Conservation (phyloP, 177 flowering plant species). For the Telopea speciosissima region DNA sequence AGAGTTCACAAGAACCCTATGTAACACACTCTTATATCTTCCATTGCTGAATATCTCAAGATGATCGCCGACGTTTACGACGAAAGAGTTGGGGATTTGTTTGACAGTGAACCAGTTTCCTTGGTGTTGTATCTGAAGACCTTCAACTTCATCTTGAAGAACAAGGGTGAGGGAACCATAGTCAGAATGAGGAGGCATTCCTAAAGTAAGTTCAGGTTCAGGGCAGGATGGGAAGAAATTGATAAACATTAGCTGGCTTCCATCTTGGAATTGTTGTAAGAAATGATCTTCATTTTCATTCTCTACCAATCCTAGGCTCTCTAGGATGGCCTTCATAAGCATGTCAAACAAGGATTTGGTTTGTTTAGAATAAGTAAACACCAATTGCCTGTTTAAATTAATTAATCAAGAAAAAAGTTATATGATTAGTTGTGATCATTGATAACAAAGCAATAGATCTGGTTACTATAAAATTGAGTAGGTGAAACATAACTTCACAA, state of each 20-base stretch:
- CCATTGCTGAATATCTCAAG: conserved; percentile 76
- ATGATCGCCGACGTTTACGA: conserved; percentile 83
- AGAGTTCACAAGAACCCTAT: conserved; percentile 44
- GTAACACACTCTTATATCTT: conserved; percentile 55
- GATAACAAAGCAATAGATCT: not conserved
- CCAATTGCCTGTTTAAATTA: conserved; percentile 40
- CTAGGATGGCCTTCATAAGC: conserved; percentile 62
- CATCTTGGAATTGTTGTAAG: conserved; percentile 41
- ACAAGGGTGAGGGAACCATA: conserved; percentile 84
- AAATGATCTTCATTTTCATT: conserved; percentile 21
- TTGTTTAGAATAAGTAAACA: conserved; percentile 47
- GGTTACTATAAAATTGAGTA: not conserved
- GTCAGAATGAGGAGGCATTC: conserved; percentile 90
- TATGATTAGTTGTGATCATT: no score
- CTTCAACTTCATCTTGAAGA: conserved; percentile 74
- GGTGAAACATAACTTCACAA: no score
- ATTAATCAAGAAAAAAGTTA: no score
- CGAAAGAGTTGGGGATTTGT: conserved; percentile 59
- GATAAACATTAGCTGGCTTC: conserved; percentile 73
- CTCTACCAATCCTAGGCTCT: conserved; percentile 44
- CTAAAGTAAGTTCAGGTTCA: conserved; percentile 72
- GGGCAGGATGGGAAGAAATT: conserved; percentile 84
- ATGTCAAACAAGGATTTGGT: conserved; percentile 41
- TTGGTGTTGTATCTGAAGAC: conserved; percentile 54
- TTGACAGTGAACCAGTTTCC: conserved; percentile 66